A percentile compares a stretch with the other conserved stretches of the same genome.
Conservation (phyloP, 2,329 filamentous ascomycete genomes). For the Orbilia javanica region DNA sequence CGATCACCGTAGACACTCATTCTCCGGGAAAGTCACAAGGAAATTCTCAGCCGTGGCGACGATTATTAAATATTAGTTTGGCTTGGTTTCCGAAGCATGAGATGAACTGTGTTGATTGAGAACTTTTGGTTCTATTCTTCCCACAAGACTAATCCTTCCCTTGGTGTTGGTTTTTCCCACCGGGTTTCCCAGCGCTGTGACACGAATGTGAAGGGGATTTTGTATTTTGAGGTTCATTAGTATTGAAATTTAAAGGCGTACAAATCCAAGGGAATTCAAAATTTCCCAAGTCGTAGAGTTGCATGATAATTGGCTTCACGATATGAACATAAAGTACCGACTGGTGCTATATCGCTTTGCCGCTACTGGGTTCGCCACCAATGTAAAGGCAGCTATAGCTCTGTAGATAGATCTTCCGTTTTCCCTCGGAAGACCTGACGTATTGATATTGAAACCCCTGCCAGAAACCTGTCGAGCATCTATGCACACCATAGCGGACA, state of each 20-base stretch:
- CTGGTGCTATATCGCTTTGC: too few relatives aligned
- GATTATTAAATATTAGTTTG: slow-evolving; percentile 74
- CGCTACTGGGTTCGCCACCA: too few relatives aligned
- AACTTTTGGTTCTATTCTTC: not conserved
- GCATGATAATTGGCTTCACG: too few relatives aligned
- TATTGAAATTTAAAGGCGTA: not conserved
- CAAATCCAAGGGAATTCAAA: not conserved
- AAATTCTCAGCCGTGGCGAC: slow-evolving; percentile 86
- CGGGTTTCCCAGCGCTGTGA: not conserved
- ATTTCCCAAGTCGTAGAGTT: too few relatives aligned
- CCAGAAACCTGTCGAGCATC: too few relatives aligned
- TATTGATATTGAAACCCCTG: too few relatives aligned
- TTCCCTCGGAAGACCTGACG: too few relatives aligned
- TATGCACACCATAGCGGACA: too few relatives aligned
- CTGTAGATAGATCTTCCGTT: too few relatives aligned
- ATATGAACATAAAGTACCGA: too few relatives aligned
- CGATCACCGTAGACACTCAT: slow-evolving; percentile 74
- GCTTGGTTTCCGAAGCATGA: not conserved
- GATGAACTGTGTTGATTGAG: not conserved
- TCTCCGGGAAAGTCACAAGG: slow-evolving; percentile 83
- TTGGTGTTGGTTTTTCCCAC: slow-evolving; percentile 2
- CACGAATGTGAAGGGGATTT: not conserved
- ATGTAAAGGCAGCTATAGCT: too few relatives aligned
- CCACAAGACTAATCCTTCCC: too few relatives aligned
- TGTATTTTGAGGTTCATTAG: not conserved